Percentiles rank a stretch among this genome's conserved stretches.
These are phyloP conservation scores for Sicyos baderoa DNA, from an alignment of 306 rosid genomes.

Conservation along the genomic window DNA sequence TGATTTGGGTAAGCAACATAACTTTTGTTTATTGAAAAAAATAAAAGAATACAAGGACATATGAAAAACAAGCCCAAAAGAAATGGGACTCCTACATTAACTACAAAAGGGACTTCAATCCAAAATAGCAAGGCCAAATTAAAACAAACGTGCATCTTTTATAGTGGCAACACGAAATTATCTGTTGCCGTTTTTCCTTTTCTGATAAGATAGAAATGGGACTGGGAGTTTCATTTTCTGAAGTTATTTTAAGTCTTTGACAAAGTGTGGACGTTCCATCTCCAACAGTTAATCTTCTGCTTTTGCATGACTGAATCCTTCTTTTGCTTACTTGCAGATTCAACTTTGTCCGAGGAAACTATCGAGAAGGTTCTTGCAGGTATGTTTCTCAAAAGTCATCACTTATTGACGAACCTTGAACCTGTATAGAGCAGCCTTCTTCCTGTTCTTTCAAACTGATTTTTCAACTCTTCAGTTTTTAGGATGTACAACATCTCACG, in stretches of 20 bases:
- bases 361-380: conserved; percentile 56
- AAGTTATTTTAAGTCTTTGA: neutral
- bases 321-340: conserved; percentile 38
- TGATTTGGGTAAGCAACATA: no score
- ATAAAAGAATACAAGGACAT: no score
- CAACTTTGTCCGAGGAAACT: conserved; percentile 54
- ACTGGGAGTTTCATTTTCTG: neutral
- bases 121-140: no score
- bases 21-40: no score
- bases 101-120: no score
- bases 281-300: neutral
- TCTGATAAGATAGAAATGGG: no score
- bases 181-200: neutral
- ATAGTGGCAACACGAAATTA: no score
- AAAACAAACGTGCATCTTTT: no score
- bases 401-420: neutral
- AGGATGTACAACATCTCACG: neutral
- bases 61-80: no score
- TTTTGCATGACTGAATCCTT: conserved; percentile 10
- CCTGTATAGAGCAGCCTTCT: conserved; percentile 7
- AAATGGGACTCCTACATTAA: no score
- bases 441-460: neutral
- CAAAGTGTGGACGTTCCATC: neutral
- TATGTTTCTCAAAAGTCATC: conserved; percentile 22
- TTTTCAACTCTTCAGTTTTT: neutral